Base-by-base conservation (phyloP, 1,284 basidiomycete genomes). In the Boletus mariae region DNA sequence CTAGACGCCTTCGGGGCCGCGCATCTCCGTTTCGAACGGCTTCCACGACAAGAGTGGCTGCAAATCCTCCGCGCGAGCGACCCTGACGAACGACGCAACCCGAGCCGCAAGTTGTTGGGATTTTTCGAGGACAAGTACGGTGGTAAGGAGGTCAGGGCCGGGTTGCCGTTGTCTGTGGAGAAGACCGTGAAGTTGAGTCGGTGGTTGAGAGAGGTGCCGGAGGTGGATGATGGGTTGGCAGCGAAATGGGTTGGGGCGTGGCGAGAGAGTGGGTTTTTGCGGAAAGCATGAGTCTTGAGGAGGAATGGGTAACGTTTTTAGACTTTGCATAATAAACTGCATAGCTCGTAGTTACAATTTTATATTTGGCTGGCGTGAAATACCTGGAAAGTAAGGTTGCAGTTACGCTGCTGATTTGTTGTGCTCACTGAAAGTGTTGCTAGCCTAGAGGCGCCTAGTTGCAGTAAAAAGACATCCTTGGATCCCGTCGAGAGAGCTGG, bases 1-100 rank as follows among this genome's bases (percentile, higher is more conserved):
- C 71, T 81, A 34, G 62, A 66, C 4, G 72, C 71, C 29, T 71
- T 85, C 12, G 59, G 65, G 3, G 37, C 57, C 1, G 70, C 73
- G 2, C 76, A 76, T 3, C 59, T 83, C 32, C 54, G 67, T 25
- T 82, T 84, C 52, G 71, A 78, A 23, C 59, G 69, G 0, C 72
- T 83, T 15, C 60, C 73, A 2, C 67, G 71, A 5, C 59, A 59
- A 2, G 70, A 77, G 47, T 83, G 82, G 82, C 64, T 84, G n/a
- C 65, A 72, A 29, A 61, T 63, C 0, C 62, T 85, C 25, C 68
- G 68, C 0, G 63, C 64, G 44, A 75, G 72, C 15, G 71, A 78
- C 35, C 60, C 68, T 0, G 73, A 81, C 34, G 71, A 74, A n/a
- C 64, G 51, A 1, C 64, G 61, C 13, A 82, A 81, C 59, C 80